These are phyloP conservation scores for Bolboschoenoplectus hybrid DNA, from an alignment of 202 grass and related monocot species.

Conservation along the genomic window DNA sequence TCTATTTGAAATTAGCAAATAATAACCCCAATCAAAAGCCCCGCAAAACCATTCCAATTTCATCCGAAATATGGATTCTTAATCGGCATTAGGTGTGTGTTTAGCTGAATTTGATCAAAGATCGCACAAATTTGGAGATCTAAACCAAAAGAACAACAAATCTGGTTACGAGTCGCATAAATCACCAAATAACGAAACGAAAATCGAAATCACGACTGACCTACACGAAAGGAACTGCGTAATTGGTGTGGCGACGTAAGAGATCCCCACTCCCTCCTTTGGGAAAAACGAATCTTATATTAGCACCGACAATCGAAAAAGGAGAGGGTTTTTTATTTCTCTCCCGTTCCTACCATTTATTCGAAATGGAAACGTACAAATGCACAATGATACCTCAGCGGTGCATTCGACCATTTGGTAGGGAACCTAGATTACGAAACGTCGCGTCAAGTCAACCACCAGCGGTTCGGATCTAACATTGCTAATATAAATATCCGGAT, in stretches of 20 bases:
- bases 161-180: neutral
- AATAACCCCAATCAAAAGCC: neutral
- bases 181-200: neutral
- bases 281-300: slow-evolving; percentile 10
- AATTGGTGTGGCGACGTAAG: slow-evolving; percentile 3
- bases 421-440: neutral
- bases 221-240: neutral
- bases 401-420: neutral
- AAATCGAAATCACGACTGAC: slow-evolving; percentile 15
- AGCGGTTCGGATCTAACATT: neutral
- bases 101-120: neutral
- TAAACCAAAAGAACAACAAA: slow-evolving; percentile 13
- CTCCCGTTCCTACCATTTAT: no score
- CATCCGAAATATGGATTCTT: neutral
- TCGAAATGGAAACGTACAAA: neutral
- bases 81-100: neutral
- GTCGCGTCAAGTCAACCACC: neutral
- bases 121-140: slow-evolving; percentile 2
- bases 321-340: neutral
- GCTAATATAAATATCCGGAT: neutral
- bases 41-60: neutral
- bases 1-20: neutral
- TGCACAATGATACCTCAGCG: neutral
- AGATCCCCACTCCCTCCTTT: neutral
- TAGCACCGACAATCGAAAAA: slow-evolving; percentile 13